Base-by-base conservation (phyloP, 2,329 filamentous ascomycete genomes). In the Endoconidiophora laricicola region DNA sequence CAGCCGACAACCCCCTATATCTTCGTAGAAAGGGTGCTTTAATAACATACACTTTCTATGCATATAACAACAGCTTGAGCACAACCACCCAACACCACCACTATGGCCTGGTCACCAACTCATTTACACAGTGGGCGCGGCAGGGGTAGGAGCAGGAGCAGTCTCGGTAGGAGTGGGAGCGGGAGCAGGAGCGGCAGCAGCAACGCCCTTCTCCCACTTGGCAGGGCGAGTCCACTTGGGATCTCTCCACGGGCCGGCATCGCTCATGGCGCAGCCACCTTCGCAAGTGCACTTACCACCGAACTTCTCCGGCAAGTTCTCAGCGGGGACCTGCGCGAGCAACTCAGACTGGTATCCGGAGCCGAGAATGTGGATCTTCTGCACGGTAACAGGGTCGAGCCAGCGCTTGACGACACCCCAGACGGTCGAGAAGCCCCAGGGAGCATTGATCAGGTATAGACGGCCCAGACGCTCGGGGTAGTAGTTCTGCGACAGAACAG, bases 361-460 rank as follows among this genome's bases (percentile, higher is more conserved):
- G 56, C 88, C 86, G 38, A 96, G 74, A 52, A 98, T 81, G 67
- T 94, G 79, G 62, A 98, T 98, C 78, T 98, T 98, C 63, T 81
- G 74, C 54, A 94, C 88, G 44, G 91, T 98, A 61, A 98, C 87
- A 47, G 91, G 91, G 69, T 98, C 91, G 60, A 98, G 76, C 78
- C 91, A 96, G 57, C 80, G 79, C 75, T 93, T 95, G 66, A 96
- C 77, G 52, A 93, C 74, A 62, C 69, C 74, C 75, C 91, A 98
- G 55, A 87, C 83, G 58, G 76, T 75, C 55, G 81, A 81, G 74
- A 96, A 96, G 23, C 88, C 88, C 88, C 88, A 96, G 18, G 87
- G 87, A 2, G 90, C 86, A 69, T 98, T 98, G 79, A 98, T 95
- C 59, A 98, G 71, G 74, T 94, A 98, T 63, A 98, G 75, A 68